Conservation (phyloP, 2,329 filamentous ascomycete species). For the Fusarium nisikadoi region DNA sequence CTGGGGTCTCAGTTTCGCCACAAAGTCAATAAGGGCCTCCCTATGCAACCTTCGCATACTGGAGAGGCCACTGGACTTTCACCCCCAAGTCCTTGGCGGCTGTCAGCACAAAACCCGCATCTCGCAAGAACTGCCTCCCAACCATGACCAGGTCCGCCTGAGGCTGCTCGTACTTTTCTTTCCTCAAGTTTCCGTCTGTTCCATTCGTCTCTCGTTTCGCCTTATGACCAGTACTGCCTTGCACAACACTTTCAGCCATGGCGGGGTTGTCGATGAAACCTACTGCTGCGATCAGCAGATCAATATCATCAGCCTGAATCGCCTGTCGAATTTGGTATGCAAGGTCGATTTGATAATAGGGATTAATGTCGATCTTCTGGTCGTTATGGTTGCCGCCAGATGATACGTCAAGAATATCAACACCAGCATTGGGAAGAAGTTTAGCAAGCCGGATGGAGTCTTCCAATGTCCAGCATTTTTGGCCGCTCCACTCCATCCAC, state of each 20-base stretch:
- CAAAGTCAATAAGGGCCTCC: too few relatives aligned
- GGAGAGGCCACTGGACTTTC: conserved; percentile 75
- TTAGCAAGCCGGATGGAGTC: conserved; percentile 55
- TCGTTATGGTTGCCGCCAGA: conserved; percentile 74
- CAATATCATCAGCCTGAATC: conserved; percentile 57
- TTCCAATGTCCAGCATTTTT: conserved; percentile 71
- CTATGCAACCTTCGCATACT: conserved; percentile 54
- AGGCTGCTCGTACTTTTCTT: conserved; percentile 54
- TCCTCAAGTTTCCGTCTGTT: conserved; percentile 42
- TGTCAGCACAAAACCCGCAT: conserved; percentile 79
- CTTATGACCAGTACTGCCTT: fast-evolving
- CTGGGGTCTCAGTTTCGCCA: too few relatives aligned
- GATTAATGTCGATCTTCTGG: conserved; percentile 68
- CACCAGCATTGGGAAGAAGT: conserved; percentile 74
- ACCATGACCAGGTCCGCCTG: conserved; percentile 76
- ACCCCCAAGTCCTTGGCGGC: conserved; percentile 78
- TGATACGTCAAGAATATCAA: conserved; percentile 86
- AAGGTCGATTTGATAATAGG: conserved; percentile 79
- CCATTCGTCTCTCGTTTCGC: fast-evolving
- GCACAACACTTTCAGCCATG: conserved; percentile 60
- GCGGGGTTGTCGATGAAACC: conserved; percentile 77
- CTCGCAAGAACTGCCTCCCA: conserved; percentile 81
- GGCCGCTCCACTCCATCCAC: conserved; percentile 63
- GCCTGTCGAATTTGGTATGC: conserved; percentile 77
- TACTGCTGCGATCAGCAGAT: conserved; percentile 76